phyloP scores from a whole-genome alignment of 2,329 filamentous ascomycete species.

The Colletotrichum sp. region DNA sequence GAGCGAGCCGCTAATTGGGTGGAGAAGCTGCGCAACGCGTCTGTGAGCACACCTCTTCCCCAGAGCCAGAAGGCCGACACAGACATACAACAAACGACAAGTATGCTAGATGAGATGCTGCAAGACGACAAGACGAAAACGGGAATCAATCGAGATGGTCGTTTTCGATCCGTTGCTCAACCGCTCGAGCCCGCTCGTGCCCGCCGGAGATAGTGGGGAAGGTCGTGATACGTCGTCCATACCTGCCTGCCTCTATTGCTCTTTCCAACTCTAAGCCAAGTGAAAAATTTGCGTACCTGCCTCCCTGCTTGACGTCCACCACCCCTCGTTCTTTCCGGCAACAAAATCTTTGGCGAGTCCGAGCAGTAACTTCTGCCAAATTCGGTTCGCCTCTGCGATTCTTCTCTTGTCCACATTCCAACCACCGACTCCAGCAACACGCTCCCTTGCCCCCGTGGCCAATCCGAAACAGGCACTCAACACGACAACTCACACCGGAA shows the following conservation, averaged over 20 bases:
- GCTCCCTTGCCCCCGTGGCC: not conserved
- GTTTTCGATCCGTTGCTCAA: not conserved
- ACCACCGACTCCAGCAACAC: not conserved
- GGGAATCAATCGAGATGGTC: not conserved
- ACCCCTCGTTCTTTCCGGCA: not conserved
- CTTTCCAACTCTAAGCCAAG: not conserved
- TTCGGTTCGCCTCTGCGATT: not conserved
- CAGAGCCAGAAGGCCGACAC: not conserved
- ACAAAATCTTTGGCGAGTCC: not conserved
- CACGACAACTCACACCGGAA: not conserved
- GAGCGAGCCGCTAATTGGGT: no score
- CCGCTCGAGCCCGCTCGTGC: not conserved
- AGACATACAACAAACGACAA: not conserved
- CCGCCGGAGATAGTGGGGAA: not conserved
- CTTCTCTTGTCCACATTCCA: not conserved
- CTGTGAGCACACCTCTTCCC: no score
- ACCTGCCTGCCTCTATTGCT: not conserved
- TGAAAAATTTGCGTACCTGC: not conserved
- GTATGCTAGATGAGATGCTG: not conserved
- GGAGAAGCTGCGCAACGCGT: no score
- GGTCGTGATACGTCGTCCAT: not conserved
- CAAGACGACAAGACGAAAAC: not conserved
- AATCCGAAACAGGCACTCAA: not conserved
- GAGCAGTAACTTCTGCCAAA: not conserved
- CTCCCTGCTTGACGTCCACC: not conserved